These are phyloP conservation scores for Metarhizium album DNA, from an alignment of 2,329 filamentous ascomycete genomes.

Conservation along the genomic window DNA sequence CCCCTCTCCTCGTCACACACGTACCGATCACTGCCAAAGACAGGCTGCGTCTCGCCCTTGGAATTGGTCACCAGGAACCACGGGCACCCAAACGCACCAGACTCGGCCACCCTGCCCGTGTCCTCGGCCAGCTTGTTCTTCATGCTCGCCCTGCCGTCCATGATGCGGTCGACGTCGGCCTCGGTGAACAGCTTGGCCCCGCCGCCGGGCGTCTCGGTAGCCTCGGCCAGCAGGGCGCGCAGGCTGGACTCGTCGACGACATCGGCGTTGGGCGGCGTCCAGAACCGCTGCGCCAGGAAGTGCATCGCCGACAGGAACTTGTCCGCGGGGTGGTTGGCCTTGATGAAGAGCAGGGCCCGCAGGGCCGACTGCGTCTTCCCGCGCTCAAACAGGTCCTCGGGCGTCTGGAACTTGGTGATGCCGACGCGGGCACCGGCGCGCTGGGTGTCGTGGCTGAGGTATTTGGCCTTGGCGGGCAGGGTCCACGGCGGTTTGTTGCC, in stretches of 20 bases:
- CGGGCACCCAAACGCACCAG: constrained; percentile 65
- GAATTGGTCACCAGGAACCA: constrained; percentile 60
- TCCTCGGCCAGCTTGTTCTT: constrained; percentile 37
- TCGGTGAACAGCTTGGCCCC: constrained; percentile 32
- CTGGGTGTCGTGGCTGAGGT: constrained; percentile 33
- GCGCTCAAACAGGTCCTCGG: constrained; percentile 32
- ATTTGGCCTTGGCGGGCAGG: constrained; percentile 54
- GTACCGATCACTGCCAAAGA: constrained; percentile 66
- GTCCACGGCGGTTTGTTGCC: constrained; percentile 69
- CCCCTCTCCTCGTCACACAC: constrained; percentile 6
- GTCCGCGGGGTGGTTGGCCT: constrained; percentile 37
- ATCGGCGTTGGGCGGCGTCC: constrained; percentile 47
- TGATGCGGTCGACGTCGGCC: constrained; percentile 42
- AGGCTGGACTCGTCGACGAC: constrained; percentile 49
- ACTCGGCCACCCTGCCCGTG: constrained; percentile 50
- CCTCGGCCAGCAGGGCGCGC: constrained; percentile 22
- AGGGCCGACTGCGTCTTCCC: constrained; percentile 44
- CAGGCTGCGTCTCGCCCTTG: constrained; percentile 50
- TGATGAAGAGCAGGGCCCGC: constrained; percentile 56
- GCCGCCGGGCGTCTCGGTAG: constrained; percentile 15
- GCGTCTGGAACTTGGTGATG: constrained; percentile 24
- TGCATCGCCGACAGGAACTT: constrained; percentile 43
- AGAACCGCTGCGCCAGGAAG: constrained; percentile 50
- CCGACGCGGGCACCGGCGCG: constrained; percentile 29
- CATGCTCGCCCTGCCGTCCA: constrained; percentile 39